A percentile compares a stretch with the other conserved stretches of the same genome.
These are phyloP conservation scores for Paragyromitra xinjiangensis DNA, from an alignment of 495 filamentous ascomycete species.

Conservation along the genomic window DNA sequence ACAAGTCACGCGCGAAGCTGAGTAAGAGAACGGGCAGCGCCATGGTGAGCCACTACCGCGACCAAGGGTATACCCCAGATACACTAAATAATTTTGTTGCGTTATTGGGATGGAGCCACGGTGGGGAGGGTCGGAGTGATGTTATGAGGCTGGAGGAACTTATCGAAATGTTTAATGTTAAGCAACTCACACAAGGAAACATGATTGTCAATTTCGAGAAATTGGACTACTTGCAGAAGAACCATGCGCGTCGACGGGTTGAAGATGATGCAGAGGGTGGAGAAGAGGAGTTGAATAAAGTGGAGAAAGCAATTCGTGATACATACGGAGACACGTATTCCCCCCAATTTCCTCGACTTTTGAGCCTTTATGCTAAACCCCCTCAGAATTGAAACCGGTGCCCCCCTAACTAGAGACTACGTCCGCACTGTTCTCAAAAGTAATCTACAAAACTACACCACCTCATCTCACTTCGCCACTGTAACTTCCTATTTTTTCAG, in stretches of 20 bases:
- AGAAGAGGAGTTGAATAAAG: slow-evolving; percentile 55
- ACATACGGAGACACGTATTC: slow-evolving; percentile 51
- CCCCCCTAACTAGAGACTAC: slow-evolving; percentile 54
- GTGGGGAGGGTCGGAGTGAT: slow-evolving; percentile 64
- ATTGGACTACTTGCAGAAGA: slow-evolving; percentile 79
- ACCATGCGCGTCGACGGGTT: slow-evolving; percentile 64
- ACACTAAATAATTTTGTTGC: slow-evolving; percentile 84
- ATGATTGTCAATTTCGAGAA: slow-evolving; percentile 84
- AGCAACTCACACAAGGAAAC: slow-evolving; percentile 83
- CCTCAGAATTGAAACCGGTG: slow-evolving; percentile 42
- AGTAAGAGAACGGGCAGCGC: slow-evolving; percentile 85
- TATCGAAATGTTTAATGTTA: slow-evolving; percentile 74
- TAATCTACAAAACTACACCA: slow-evolving; percentile 71
- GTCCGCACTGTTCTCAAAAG: slow-evolving; percentile 66
- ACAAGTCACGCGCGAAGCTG: slow-evolving; percentile 78
- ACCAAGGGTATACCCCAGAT: slow-evolving; percentile 74
- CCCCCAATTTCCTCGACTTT: slow-evolving; percentile 39
- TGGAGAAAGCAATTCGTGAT: slow-evolving; percentile 56
- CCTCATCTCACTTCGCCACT: slow-evolving; percentile 65
- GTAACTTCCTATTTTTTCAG: slow-evolving; percentile 73
- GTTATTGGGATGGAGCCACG: slow-evolving; percentile 85
- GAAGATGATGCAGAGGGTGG: slow-evolving; percentile 51
- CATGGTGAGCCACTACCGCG: slow-evolving; percentile 73
- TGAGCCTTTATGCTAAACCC: slow-evolving; percentile 20
- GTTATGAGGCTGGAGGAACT: slow-evolving; percentile 76